phyloP scores from a whole-genome alignment of 139 green algal genomes.

The Pedinophyceae sp. region DNA sequence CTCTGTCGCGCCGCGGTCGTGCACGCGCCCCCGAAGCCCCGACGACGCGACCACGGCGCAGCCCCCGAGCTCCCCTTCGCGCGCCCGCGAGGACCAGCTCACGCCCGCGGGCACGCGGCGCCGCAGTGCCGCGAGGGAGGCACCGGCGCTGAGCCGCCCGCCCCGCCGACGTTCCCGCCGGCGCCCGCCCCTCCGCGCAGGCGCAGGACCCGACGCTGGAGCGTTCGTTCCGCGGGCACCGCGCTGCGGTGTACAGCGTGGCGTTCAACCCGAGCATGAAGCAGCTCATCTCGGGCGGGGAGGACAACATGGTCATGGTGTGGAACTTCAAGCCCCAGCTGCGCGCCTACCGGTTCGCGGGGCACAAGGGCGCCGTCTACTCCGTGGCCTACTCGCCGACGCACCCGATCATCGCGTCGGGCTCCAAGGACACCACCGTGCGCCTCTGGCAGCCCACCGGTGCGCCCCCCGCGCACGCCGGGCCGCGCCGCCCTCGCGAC shows the following conservation, averaged over 20 bases:
- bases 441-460: conserved; percentile 68
- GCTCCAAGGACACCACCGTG: conserved; percentile 65
- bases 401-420: conserved; percentile 53
- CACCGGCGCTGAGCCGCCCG: too few species aligned
- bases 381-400: conserved; percentile 53
- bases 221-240: conserved; percentile 65
- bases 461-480: too few species aligned
- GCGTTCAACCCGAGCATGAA: conserved; percentile 73
- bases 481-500: too few species aligned
- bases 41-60: too few species aligned
- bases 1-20: too few species aligned
- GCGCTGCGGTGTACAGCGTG: conserved; percentile 54
- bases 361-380: conserved; percentile 64
- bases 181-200: too few species aligned
- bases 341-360: conserved; percentile 55
- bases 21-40: too few species aligned
- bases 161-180: too few species aligned
- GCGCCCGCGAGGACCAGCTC: too few species aligned
- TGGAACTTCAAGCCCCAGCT: conserved; percentile 84
- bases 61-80: too few species aligned
- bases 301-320: conserved; percentile 69
- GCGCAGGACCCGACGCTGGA: conserved; percentile 65
- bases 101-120: too few species aligned
- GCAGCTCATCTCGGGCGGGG: conserved; percentile 56
- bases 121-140: too few species aligned